phyloP scores from a whole-genome alignment of 345 rosid genomes.

The Abelmoschus esculentus region DNA sequence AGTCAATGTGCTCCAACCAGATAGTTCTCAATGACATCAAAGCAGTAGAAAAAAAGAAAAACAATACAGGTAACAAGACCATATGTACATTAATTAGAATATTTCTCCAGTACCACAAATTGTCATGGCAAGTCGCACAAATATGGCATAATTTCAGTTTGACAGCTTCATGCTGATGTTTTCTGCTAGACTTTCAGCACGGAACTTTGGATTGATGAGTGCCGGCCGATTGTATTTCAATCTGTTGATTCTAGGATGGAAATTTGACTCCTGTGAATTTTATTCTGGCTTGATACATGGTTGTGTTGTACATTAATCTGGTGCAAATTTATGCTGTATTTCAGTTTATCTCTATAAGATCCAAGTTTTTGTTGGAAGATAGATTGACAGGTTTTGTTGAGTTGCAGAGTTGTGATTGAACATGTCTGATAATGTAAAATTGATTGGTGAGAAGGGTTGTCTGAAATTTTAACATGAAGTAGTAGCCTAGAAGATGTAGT shows the following conservation, averaged over 20 bases:
- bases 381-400: background rate
- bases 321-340: background rate
- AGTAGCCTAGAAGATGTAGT: too few relatives aligned
- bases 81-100: background rate
- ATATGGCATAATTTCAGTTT: background rate
- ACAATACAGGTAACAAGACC: background rate
- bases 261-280: background rate
- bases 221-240: background rate
- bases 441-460: background rate
- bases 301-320: conserved; percentile 1
- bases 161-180: background rate
- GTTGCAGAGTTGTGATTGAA: background rate
- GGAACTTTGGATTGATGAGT: background rate
- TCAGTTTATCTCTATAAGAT: background rate
- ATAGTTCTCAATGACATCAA: conserved; percentile 10
- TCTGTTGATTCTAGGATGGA: too few relatives aligned
- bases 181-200: background rate
- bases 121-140: background rate
- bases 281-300: background rate
- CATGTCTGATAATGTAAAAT: background rate
- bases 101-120: background rate
- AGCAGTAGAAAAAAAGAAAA: background rate
- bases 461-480: background rate
- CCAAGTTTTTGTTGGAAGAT: background rate
- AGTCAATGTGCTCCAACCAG: conserved; percentile 25